These are phyloP conservation scores for Carex littledalei DNA, from an alignment of 176 grass and related monocot species.

Conservation along the genomic window DNA sequence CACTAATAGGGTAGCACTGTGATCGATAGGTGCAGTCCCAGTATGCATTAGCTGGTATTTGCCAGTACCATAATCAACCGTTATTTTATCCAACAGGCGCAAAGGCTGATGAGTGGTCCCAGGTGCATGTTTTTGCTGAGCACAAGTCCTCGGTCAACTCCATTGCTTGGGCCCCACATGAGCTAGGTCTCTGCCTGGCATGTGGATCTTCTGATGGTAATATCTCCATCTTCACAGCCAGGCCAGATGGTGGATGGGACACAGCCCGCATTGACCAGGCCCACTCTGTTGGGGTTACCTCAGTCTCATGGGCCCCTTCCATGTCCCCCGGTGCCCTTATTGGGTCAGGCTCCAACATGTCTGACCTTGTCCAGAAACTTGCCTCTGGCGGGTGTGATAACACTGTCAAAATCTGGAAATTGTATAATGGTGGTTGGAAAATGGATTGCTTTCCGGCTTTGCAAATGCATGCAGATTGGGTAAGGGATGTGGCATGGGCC, in stretches of 20 bases:
- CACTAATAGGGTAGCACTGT: not conserved
- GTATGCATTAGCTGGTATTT: not conserved
- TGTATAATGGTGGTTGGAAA: constrained; percentile 60
- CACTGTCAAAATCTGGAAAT: constrained; percentile 78
- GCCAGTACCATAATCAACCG: not conserved
- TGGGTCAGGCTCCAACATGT: constrained; percentile 38
- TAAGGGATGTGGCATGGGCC: constrained; percentile 58
- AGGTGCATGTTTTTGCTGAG: constrained; percentile 40
- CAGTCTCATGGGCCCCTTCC: constrained; percentile 56
- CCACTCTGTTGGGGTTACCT: constrained; percentile 62
- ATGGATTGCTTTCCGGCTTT: constrained; percentile 73
- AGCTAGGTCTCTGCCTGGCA: constrained; percentile 57
- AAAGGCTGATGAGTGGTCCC: constrained; percentile 65
- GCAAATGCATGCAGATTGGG: constrained; percentile 66
- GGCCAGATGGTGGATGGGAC: constrained; percentile 64
- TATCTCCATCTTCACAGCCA: constrained; percentile 62
- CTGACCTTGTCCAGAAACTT: constrained; percentile 66
- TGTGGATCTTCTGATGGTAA: constrained; percentile 73
- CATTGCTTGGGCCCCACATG: constrained; percentile 68
- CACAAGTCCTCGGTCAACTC: constrained; percentile 78
- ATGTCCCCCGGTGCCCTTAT: constrained; percentile 50
- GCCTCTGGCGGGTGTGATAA: constrained; percentile 67
- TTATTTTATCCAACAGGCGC: constrained; percentile 3
- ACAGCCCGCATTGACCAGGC: constrained; percentile 63
- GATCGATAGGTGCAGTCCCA: not conserved